A percentile compares a stretch with the other conserved stretches of the same genome.
Evolutionary conservation across 73 alveolate species (phyloP).

Genomic region (Paramecium caudatum): DNA sequence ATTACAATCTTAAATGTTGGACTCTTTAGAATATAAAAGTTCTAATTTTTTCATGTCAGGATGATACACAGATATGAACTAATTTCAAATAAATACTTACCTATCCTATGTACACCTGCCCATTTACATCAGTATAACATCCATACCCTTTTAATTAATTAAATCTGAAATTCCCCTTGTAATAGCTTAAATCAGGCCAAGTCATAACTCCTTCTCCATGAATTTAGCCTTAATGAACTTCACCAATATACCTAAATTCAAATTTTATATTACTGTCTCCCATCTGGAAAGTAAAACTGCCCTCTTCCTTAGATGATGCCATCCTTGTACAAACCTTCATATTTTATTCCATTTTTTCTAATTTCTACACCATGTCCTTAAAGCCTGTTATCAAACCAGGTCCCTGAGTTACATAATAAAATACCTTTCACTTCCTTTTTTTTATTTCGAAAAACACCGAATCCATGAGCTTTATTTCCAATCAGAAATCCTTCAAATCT

Average conservation of each 20-base stretch:
- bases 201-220: conserved; percentile 61
- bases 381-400: conserved; percentile 75
- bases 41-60: conserved; percentile 25
- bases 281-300: conserved; percentile 51
- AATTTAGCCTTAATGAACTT: conserved; percentile 42
- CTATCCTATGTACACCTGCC: conserved; percentile 18
- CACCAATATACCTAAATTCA: conserved; percentile 18
- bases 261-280: conserved; percentile 1
- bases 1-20: conserved; percentile 34
- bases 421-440: conserved; percentile 65
- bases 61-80: conserved; percentile 52
- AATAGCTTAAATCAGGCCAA: conserved; percentile 55
- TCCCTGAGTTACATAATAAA: not conserved
- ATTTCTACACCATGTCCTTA: conserved; percentile 81
- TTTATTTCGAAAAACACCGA: conserved; percentile 53
- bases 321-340: conserved; percentile 39
- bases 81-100: not conserved
- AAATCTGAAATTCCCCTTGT: conserved; percentile 7
- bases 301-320: conserved; percentile 64
- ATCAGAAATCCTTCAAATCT: conserved; percentile 64
- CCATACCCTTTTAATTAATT: conserved; percentile 67
- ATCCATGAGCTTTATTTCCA: conserved; percentile 61
- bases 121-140: conserved; percentile 34
- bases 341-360: conserved; percentile 21
- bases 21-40: not conserved